These are phyloP conservation scores for Globisporangium paroecandrum DNA, from an alignment of 352 stramenopile genomes.

Conservation along the genomic window DNA sequence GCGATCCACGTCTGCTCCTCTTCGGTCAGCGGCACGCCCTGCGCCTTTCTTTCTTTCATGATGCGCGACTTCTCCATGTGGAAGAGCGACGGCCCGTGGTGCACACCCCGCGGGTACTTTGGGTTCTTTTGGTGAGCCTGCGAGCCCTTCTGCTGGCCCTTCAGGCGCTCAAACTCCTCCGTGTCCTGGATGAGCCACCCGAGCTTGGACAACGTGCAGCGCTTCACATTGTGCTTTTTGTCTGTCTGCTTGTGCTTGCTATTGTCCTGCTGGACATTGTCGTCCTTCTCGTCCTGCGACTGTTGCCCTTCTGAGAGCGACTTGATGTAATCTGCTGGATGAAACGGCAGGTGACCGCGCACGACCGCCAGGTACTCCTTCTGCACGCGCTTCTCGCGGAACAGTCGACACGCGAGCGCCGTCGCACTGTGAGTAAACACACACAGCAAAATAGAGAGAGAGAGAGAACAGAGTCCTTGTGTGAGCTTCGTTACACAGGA, in stretches of 20 bases:
- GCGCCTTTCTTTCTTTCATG: slow-evolving; percentile 19
- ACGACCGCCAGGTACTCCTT: slow-evolving; percentile 88
- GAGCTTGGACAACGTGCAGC: slow-evolving; percentile 66
- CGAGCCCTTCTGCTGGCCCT: slow-evolving; percentile 49
- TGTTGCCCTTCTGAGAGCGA: slow-evolving; percentile 6
- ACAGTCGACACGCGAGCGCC: slow-evolving; percentile 59
- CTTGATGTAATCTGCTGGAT: slow-evolving; percentile 30
- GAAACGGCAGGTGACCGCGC: slow-evolving; percentile 59
- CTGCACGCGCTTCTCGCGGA: slow-evolving; percentile 72
- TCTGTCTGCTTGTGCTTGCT: background rate
- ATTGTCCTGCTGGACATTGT: background rate
- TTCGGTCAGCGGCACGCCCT: slow-evolving; percentile 8
- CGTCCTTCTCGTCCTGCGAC: background rate
- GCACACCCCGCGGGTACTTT: slow-evolving; percentile 50
- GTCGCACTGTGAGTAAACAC: slow-evolving; percentile 41
- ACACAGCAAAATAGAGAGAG: slow-evolving; percentile 3
- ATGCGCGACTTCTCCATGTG: slow-evolving; percentile 62
- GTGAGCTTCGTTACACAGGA: background rate
- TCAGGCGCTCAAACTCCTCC: slow-evolving; percentile 57
- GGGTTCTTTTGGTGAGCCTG: slow-evolving; percentile 43
- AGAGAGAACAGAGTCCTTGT: background rate
- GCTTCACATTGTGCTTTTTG: slow-evolving; percentile 16
- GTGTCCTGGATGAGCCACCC: slow-evolving; percentile 65
- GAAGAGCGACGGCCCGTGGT: slow-evolving; percentile 62
- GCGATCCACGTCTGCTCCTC: slow-evolving; percentile 18